phyloP scores from a whole-genome alignment of 495 filamentous ascomycete genomes.

The Aspergillus diversus region DNA sequence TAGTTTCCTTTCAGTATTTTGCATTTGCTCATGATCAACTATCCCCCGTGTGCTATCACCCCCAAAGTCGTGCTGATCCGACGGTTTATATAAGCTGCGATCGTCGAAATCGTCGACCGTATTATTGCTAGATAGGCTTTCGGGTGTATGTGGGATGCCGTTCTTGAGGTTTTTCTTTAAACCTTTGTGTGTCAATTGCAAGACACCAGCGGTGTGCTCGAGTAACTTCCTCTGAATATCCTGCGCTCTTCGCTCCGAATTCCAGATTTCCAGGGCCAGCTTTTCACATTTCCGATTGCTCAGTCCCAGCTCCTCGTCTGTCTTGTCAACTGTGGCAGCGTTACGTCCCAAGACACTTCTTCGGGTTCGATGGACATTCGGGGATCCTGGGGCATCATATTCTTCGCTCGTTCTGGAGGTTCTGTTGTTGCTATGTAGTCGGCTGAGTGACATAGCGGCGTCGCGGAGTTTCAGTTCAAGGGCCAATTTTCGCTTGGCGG shows the following conservation, averaged over 20 bases:
- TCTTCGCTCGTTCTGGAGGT: conserved; percentile 42
- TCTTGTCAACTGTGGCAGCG: conserved; percentile 46
- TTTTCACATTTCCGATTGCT: conserved; percentile 85
- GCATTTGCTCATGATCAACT: conserved; percentile 38
- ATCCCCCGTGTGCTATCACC: conserved; percentile 30
- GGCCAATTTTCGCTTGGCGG: conserved; percentile 77
- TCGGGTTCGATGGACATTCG: conserved; percentile 36
- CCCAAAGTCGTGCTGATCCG: conserved; percentile 58
- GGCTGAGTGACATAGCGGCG: conserved; percentile 82
- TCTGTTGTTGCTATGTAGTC: conserved; percentile 68
- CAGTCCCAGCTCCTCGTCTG: conserved; percentile 73
- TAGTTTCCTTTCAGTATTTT: conserved; percentile 68
- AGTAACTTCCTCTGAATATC: conserved; percentile 72
- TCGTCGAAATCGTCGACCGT: conserved; percentile 72
- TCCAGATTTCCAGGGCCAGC: conserved; percentile 76
- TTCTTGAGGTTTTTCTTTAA: conserved; percentile 51
- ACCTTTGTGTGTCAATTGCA: conserved; percentile 83
- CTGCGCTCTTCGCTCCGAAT: conserved; percentile 71
- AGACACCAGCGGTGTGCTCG: conserved; percentile 88
- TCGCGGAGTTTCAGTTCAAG: conserved; percentile 93
- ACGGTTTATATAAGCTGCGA: conserved; percentile 72
- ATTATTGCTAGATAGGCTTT: conserved; percentile 63
- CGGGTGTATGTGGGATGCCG: conserved; percentile 64
- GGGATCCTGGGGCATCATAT: conserved; percentile 33
- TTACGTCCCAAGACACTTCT: conserved; percentile 57